phyloP scores from a whole-genome alignment of 2,329 filamentous ascomycete species.

The Aspergillus aculeatus region DNA sequence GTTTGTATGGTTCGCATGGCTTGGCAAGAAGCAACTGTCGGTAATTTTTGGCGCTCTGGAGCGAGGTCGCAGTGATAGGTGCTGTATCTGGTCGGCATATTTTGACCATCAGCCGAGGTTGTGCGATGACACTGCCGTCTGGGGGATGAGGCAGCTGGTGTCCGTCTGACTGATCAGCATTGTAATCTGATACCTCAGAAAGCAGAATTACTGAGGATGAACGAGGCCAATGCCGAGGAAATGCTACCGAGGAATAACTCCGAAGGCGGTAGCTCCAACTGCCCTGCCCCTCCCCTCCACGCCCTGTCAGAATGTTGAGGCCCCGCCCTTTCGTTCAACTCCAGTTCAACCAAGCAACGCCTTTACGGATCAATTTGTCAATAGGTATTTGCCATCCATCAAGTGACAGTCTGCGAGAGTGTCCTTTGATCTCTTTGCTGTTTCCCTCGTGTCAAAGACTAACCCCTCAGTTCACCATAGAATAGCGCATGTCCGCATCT shows the following conservation, averaged over 20 bases:
- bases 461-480: too few relatives aligned
- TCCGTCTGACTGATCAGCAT: background rate
- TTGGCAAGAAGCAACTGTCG: too few relatives aligned
- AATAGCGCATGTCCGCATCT: too few relatives aligned
- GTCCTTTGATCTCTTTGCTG: too few relatives aligned
- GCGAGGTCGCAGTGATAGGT: too few relatives aligned
- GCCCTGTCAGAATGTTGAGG: slow-evolving; percentile 1
- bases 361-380: background rate
- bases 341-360: slow-evolving; percentile 2
- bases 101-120: background rate
- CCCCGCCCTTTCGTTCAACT: background rate
- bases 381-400: too few relatives aligned
- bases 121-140: background rate
- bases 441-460: too few relatives aligned
- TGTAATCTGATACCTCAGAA: too few relatives aligned
- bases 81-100: too few relatives aligned
- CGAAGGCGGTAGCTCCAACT: slow-evolving; percentile 9
- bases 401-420: too few relatives aligned
- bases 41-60: too few relatives aligned
- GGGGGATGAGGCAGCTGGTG: background rate
- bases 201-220: background rate
- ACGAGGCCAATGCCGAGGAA: background rate
- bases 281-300: background rate
- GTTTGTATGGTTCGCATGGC: too few relatives aligned
- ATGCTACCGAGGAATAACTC: slow-evolving; percentile 1